Evolutionary conservation across 495 filamentous ascomycete genomes (phyloP).

Genomic region (Pyronema domesticum): DNA sequence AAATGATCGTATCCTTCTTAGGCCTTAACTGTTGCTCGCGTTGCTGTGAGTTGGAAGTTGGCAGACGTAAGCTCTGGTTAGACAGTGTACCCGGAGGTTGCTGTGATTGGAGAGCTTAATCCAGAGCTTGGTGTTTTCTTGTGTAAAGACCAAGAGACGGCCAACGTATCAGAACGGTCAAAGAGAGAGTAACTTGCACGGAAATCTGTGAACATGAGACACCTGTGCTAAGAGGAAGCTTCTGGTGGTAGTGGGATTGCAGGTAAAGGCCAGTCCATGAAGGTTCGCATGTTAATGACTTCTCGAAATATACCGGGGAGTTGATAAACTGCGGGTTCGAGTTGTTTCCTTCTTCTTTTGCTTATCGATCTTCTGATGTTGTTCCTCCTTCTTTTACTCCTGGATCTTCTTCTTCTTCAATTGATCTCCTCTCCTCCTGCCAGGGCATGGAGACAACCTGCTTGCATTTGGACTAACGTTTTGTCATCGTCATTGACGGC

Average conservation of each 20-base stretch:
- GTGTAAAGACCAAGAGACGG: constrained; percentile 20
- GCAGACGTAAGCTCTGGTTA: constrained; percentile 19
- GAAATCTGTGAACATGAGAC: constrained; percentile 24
- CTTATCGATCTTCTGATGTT: no score
- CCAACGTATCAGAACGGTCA: constrained; percentile 22
- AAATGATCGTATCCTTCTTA: constrained; percentile 24
- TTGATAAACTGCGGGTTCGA: constrained; percentile 19
- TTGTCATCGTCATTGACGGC: no score
- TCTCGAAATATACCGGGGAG: constrained; percentile 20
- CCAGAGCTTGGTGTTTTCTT: constrained; percentile 25
- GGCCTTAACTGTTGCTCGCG: constrained; percentile 6
- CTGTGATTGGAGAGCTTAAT: constrained; percentile 17
- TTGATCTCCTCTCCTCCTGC: no score
- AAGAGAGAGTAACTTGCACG: constrained; percentile 23
- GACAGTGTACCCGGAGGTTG: constrained; percentile 8
- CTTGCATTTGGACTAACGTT: no score
- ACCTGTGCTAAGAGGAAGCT: constrained; percentile 23
- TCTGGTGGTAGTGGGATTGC: constrained; percentile 24
- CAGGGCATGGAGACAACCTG: no score
- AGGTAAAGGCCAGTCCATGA: constrained; percentile 23
- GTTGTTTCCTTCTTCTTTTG: constrained; percentile 13
- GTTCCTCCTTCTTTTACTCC: no score
- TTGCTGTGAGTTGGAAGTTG: constrained; percentile 8
- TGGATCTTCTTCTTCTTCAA: no score
- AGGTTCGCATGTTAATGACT: constrained; percentile 23